Evolutionary conservation across 345 rosid species (phyloP), one percentile per base, ranked within the genome.

Genomic region (Populus alba): DNA sequence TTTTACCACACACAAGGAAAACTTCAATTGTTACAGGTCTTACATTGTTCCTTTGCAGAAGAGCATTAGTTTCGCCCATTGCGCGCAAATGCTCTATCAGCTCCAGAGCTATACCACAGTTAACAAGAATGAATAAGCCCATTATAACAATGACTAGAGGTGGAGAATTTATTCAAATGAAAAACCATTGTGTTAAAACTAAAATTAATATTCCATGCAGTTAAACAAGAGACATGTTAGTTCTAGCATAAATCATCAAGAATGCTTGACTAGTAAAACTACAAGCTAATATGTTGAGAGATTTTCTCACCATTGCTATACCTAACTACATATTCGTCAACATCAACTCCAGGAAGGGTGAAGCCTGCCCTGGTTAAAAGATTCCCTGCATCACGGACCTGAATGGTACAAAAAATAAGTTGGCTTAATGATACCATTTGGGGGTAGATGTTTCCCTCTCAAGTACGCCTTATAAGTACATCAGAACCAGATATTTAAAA

Each of bases 311-410:
- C 89, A 72, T 87, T 94, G 77, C 83, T 87, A 83, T 96, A 96
- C 88, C 83, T 94, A 72, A 96, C 98, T 10, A 89, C 89, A 27
- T 94, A 94, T 82, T 94, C 94, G 62, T 96, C 97, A 53, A 96
- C 94, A 72, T 96, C 99, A 35, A 96, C 97, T 51, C 95, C 94
- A 67, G 98, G 97, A 85, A 96, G 96, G 70, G 95, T 78, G 81
- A 94, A 94, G 57, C 99, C 98, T 31, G 98, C 99, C 86, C 99
- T 90, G 53, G 95, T 94, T 81, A 96, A 87, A 71, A 96, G 94
- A 87, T 96, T 96, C 72, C 98, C 99, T 70, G 97, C 99, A 83
- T 96, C 99, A 25, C 98, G 89, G 72, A 94, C 98, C 98, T 96
- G 75, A 59, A 62, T 39, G 41, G 47, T 23, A 71, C 8, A 75